Conservation (phyloP, 2,329 filamentous ascomycete genomes). For the Malbranchea zuffiana region DNA sequence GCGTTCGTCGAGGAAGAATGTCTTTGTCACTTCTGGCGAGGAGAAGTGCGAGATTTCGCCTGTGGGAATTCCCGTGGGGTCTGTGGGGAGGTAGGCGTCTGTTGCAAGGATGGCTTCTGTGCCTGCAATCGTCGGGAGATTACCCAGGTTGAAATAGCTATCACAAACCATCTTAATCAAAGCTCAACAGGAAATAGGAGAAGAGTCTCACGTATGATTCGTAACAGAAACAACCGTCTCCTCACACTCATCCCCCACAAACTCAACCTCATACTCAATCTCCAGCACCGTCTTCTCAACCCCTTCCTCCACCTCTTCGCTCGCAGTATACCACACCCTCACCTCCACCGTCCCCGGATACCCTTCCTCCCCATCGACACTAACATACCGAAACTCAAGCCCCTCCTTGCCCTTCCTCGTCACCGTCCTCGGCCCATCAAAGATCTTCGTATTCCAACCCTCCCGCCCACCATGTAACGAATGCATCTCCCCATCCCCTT, state of each 20-base stretch:
- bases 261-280: conserved; percentile 80
- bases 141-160: conserved; percentile 59
- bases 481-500: conserved; percentile 71
- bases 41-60: conserved; percentile 53
- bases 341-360: conserved; percentile 78
- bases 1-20: conserved; percentile 60
- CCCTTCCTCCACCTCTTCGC: conserved; percentile 52
- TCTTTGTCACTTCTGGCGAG: conserved; percentile 52
- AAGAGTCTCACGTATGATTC: conserved; percentile 65
- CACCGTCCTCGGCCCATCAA: conserved; percentile 58
- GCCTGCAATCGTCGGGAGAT: conserved; percentile 48
- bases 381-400: conserved; percentile 54
- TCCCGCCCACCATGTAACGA: conserved; percentile 59
- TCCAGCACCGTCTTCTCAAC: conserved; percentile 60
- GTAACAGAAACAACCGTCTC: conserved; percentile 90
- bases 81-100: conserved; percentile 60
- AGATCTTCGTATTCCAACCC: conserved; percentile 74
- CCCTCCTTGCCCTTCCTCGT: conserved; percentile 50
- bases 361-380: conserved; percentile 74
- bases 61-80: conserved; percentile 62
- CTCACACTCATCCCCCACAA: conserved; percentile 63
- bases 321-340: conserved; percentile 66
- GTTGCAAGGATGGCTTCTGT: conserved; percentile 50
- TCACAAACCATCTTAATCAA: neutral
- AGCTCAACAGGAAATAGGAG: neutral